phyloP scores from a whole-genome alignment of 495 filamentous ascomycete species.

The Penicillium goetzii region DNA sequence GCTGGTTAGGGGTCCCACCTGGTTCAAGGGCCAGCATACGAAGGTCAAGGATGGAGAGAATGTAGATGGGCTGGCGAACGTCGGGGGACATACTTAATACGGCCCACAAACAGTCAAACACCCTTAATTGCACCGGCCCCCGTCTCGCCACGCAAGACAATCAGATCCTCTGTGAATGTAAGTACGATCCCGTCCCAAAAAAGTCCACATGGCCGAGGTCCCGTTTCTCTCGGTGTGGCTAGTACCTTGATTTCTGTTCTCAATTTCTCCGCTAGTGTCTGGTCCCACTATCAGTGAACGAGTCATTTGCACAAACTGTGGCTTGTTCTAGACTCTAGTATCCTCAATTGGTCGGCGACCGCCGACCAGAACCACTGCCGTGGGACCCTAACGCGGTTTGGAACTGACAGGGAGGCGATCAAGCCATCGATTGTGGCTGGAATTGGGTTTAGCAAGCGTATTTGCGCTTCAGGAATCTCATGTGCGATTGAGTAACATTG shows the following conservation, averaged over 20 bases:
- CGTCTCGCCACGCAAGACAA: slow-evolving; percentile 19
- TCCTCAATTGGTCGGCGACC: not conserved
- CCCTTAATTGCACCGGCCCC: slow-evolving; percentile 19
- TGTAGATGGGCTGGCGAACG: slow-evolving; percentile 15
- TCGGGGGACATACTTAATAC: not conserved
- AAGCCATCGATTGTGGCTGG: slow-evolving; percentile 10
- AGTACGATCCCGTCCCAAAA: slow-evolving; percentile 22
- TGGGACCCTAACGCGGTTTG: slow-evolving; percentile 1
- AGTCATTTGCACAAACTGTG: not conserved
- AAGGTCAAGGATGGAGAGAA: slow-evolving; percentile 2
- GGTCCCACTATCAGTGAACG: not conserved
- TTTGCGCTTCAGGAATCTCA: not conserved
- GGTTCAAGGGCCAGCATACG: not conserved
- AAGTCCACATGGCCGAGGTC: slow-evolving; percentile 18
- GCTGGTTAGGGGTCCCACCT: not conserved
- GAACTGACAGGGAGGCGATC: not conserved
- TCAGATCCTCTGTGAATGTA: slow-evolving; percentile 22
- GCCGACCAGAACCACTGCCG: slow-evolving; percentile 6
- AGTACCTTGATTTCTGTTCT: not conserved
- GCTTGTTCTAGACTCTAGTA: not conserved
- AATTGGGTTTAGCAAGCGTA: not conserved
- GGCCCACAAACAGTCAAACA: not conserved
- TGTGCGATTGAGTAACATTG: not conserved
- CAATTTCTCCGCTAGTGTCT: not conserved
- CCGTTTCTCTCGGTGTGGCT: not conserved